Percentiles rank a stretch among this genome's conserved stretches.
phyloP scores from a whole-genome alignment of 1,139 yeast species.

The Yamadazyma spencermartinsiae region DNA sequence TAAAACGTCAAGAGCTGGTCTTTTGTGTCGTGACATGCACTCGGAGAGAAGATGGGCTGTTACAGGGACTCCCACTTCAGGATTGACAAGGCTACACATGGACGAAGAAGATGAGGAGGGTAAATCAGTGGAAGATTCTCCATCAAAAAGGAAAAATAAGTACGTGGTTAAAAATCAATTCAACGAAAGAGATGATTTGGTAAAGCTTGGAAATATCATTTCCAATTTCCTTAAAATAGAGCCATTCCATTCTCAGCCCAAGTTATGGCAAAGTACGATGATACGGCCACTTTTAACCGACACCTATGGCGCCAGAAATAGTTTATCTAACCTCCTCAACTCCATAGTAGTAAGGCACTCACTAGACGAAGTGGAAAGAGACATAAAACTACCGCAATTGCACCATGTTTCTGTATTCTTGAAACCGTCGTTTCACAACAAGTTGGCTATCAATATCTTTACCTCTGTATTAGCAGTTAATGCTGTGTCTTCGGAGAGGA shows the following conservation, averaged over 20 bases:
- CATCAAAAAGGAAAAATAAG: conserved; percentile 33
- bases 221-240: conserved; percentile 57
- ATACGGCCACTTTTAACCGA: conserved; percentile 47
- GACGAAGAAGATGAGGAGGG: conserved; percentile 44
- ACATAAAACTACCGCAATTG: conserved; percentile 58
- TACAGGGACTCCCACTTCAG: conserved; percentile 75
- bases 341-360: conserved; percentile 57
- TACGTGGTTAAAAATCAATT: conserved; percentile 37
- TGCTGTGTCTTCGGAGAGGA: conserved; percentile 71
- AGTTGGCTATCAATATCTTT: conserved; percentile 59
- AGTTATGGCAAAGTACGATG: conserved; percentile 48
- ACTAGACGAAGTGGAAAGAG: conserved; percentile 50
- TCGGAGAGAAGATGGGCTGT: conserved; percentile 73
- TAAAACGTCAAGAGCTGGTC: conserved; percentile 49
- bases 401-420: conserved; percentile 58
- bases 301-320: conserved; percentile 39
- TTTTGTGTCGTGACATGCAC: conserved; percentile 45
- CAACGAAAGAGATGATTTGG: conserved; percentile 49
- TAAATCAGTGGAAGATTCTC: conserved; percentile 9
- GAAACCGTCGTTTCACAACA: conserved; percentile 62
- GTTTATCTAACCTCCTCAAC: conserved; percentile 42
- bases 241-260: conserved; percentile 53
- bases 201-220: conserved; percentile 53
- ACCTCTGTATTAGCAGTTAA: conserved; percentile 68
- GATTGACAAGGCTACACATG: conserved; percentile 59